A percentile compares a stretch with the other conserved stretches of the same genome.
These are phyloP conservation scores for Suhomyces terraborum DNA, from an alignment of 1,139 yeast genomes.

Conservation along the genomic window DNA sequence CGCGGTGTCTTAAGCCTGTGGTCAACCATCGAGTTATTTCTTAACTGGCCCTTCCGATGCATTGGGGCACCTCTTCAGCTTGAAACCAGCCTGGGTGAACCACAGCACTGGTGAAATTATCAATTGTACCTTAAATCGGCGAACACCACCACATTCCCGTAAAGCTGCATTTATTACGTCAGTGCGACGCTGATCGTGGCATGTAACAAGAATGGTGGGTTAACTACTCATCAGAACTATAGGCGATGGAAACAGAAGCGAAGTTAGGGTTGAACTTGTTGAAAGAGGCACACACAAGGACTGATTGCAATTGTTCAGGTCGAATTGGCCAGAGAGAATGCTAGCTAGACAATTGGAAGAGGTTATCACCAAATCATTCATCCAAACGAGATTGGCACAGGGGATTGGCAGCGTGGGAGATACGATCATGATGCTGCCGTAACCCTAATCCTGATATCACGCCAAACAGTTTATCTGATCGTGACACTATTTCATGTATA, in stretches of 20 bases:
- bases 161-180: not conserved
- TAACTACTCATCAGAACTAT: not conserved
- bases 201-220: not conserved
- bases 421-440: too few species aligned
- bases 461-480: not conserved
- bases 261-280: too few species aligned
- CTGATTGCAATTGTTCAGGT: too few species aligned
- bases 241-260: not conserved
- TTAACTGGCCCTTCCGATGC: not conserved
- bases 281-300: too few species aligned
- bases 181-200: not conserved
- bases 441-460: too few species aligned
- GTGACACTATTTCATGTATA: not conserved
- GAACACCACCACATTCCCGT: slow-evolving; percentile 1
- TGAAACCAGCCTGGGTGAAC: not conserved
- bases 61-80: not conserved
- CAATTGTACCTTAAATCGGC: not conserved
- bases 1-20: not conserved
- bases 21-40: not conserved
- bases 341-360: too few species aligned
- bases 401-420: too few species aligned
- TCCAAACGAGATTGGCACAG: too few species aligned
- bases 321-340: too few species aligned
- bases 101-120: not conserved
- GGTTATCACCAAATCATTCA: too few species aligned